These are phyloP conservation scores for Stagonosporopsis chrysanthemi DNA, from an alignment of 2,329 filamentous ascomycete species.

Conservation along the genomic window DNA sequence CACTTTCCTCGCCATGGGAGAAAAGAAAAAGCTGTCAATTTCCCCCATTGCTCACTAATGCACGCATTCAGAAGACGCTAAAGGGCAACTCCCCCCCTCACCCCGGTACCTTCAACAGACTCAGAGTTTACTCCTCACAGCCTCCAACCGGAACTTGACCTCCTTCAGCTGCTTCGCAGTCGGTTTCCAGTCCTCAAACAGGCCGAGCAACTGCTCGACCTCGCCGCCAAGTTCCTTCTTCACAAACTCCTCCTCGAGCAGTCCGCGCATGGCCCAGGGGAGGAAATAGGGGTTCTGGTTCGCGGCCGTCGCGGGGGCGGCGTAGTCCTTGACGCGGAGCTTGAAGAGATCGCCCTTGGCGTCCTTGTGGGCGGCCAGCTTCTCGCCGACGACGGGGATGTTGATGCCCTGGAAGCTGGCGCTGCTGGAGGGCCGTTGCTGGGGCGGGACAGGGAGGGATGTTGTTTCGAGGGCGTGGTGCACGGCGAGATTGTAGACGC, in stretches of 20 bases:
- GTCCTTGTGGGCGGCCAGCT: constrained; percentile 30
- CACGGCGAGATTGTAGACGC: constrained; percentile 74
- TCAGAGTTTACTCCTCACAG: constrained; percentile 81
- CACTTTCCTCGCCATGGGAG: too few relatives aligned
- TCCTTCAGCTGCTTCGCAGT: constrained; percentile 90
- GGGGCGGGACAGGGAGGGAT: constrained; percentile 39
- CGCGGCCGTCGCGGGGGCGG: constrained; percentile 30
- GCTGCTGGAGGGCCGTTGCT: constrained; percentile 31
- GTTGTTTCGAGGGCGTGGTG: constrained; percentile 58
- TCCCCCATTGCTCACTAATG: too few relatives aligned
- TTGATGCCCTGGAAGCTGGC: constrained; percentile 41
- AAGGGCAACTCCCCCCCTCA: neutral
- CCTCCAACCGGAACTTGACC: constrained; percentile 93
- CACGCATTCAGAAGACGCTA: neutral
- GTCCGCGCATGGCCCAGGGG: constrained; percentile 93
- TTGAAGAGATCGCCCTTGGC: constrained; percentile 33
- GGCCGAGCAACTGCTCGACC: constrained; percentile 77
- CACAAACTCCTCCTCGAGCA: constrained; percentile 91
- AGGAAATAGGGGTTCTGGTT: constrained; percentile 83
- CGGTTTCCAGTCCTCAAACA: constrained; percentile 96
- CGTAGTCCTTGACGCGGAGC: constrained; percentile 45
- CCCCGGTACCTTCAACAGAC: neutral
- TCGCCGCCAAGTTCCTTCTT: constrained; percentile 80
- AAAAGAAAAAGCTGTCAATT: too few relatives aligned
- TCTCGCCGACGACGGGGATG: constrained; percentile 41